Evolutionary conservation across 176 grass and related monocot species (phyloP), one percentile per base, ranked within the genome.

Genomic region (Carex parvula): DNA sequence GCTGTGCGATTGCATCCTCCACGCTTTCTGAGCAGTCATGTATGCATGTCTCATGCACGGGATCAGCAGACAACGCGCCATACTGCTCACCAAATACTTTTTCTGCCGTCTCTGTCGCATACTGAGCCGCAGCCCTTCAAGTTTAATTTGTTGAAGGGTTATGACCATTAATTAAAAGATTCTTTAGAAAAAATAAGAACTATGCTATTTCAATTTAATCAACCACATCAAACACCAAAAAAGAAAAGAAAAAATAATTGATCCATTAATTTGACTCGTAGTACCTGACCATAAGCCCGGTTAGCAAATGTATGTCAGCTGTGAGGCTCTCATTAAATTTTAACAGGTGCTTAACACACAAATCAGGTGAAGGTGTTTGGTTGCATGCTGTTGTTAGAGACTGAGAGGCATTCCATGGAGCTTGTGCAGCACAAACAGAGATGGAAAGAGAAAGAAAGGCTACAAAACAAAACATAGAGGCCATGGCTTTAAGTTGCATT

Each of bases 281-380:
- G 35, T 82, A 83, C 80, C 80, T 83, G 77, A 92, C 76, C 82
- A 89, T 67, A 66, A 88, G 80, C 87, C 88, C 91, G 18, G 93
- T 84, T 35, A 95, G 32, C 37, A 35, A 65, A 20, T 86, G 50
- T 20, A 85, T 59, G 20, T 84, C 77, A 0, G 88, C 55, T 73
- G 29, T 52, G 73, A 53, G 70, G 86, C 60, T 78, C 80, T 83
- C 84, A 62, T 84, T 86, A 76, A 54, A 83, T 18, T 52, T 33
- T 4, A 75, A 87, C 50, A 94, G 64, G 5, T 80, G 79, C 1
- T 82, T 44, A 56, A 82, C 62, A 84, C 91, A 89, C 21, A 86
- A 32, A 29, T 84, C 67, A 70, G 89, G 75, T 60, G 79, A 52
- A 67, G 78, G 63, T 2, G 93, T 91, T 83, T 74, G 80, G 22